A percentile compares a stretch with the other conserved stretches of the same genome.
Evolutionary conservation across 768 basidiomycete species (phyloP).

Genomic region (Phylloporus arenicola): DNA sequence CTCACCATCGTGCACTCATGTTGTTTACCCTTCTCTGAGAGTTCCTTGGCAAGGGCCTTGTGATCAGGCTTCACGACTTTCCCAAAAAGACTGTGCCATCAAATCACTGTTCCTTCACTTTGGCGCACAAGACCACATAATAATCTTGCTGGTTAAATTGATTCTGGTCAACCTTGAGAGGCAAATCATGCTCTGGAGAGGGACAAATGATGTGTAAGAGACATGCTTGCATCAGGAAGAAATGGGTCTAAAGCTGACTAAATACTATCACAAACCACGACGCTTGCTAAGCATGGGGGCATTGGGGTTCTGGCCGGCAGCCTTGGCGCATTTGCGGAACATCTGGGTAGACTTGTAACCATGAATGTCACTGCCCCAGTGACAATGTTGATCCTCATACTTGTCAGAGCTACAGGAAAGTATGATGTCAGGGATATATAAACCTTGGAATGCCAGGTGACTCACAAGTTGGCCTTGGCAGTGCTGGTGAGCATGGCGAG

Average conservation of each 20-base stretch:
- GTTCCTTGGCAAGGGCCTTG: slow-evolving; percentile 73
- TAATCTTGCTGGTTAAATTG: slow-evolving; percentile 51
- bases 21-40: slow-evolving; percentile 74
- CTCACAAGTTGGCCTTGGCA: slow-evolving; percentile 96
- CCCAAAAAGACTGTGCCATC: slow-evolving; percentile 67
- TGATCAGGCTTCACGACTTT: slow-evolving; percentile 79
- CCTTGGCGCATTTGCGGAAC: slow-evolving; percentile 92
- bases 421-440: slow-evolving; percentile 1
- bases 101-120: slow-evolving; percentile 74
- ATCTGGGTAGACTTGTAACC: slow-evolving; percentile 93
- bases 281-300: slow-evolving; percentile 57
- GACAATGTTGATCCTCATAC: slow-evolving; percentile 84
- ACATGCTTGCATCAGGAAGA: no score
- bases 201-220: not conserved
- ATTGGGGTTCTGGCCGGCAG: slow-evolving; percentile 62
- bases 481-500: slow-evolving; percentile 89
- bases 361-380: slow-evolving; percentile 95
- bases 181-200: not conserved
- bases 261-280: no score
- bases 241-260: no score
- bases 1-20: slow-evolving; percentile 75
- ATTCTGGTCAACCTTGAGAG: slow-evolving; percentile 42
- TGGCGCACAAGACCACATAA: slow-evolving; percentile 65
- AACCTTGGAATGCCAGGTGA: slow-evolving; percentile 11
- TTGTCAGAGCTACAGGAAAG: slow-evolving; percentile 64